Conservation (phyloP, 768 basidiomycete genomes). For the Russula brevipes region DNA sequence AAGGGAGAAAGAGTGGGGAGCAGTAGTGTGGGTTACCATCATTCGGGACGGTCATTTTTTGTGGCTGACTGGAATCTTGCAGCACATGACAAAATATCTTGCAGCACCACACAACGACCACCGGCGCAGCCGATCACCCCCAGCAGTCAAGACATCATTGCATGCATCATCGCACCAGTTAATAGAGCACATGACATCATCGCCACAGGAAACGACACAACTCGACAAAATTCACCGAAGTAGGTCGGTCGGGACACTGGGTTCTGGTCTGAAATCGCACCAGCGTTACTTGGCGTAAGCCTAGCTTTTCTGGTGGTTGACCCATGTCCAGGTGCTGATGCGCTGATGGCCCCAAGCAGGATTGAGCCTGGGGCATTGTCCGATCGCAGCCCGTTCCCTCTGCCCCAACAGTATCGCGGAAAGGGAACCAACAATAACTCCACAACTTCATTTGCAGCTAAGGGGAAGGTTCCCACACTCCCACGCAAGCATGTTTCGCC, state of each 20-base stretch:
- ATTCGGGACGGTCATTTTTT: not conserved
- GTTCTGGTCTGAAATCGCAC: conserved; percentile 71
- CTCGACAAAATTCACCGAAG: conserved; percentile 54
- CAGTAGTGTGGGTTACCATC: conserved; percentile 55
- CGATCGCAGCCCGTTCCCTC: conserved; percentile 35
- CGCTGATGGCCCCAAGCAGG: conserved; percentile 27
- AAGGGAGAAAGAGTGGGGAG: conserved; percentile 51
- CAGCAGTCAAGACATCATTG: conserved; percentile 30
- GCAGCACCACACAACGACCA: conserved; percentile 40
- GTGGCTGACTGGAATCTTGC: not conserved
- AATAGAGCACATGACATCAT: conserved; percentile 28
- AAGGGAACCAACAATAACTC: too few species aligned
- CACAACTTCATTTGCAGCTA: too few species aligned
- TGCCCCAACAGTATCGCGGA: too few species aligned
- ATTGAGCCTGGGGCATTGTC: conserved; percentile 35
- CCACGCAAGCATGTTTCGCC: conserved; percentile 55
- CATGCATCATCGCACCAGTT: conserved; percentile 20
- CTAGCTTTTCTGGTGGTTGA: conserved; percentile 29
- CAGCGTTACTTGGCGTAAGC: conserved; percentile 63
- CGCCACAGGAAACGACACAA: conserved; percentile 5
- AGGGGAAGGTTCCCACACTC: conserved; percentile 35
- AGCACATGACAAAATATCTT: conserved; percentile 48
- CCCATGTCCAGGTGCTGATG: conserved; percentile 33
- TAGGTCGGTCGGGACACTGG: conserved; percentile 52
- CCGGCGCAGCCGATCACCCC: conserved; percentile 42